phyloP scores from a whole-genome alignment of 2,329 filamentous ascomycete genomes.

The Hypocreales sp. region DNA sequence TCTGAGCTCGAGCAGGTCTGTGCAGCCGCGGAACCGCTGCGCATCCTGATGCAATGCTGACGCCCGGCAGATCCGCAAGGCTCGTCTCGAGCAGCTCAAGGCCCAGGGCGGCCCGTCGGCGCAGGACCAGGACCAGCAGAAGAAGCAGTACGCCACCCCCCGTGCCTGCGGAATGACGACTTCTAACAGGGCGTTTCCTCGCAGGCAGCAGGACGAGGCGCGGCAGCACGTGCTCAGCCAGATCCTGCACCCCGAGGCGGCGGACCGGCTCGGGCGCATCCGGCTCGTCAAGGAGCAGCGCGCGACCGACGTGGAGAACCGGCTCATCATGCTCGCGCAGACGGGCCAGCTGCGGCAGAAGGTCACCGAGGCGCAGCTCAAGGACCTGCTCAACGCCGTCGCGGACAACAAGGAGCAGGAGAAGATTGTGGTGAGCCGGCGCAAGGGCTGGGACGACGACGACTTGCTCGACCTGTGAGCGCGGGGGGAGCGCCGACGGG shows the following conservation, averaged over 20 bases:
- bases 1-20: slow-evolving; percentile 25
- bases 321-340: slow-evolving; percentile 81
- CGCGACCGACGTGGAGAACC: slow-evolving; percentile 79
- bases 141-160: slow-evolving; percentile 15
- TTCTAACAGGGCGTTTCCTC: neutral
- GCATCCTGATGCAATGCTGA: too few relatives aligned
- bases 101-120: slow-evolving; percentile 41
- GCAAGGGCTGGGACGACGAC: slow-evolving; percentile 74
- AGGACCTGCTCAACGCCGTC: slow-evolving; percentile 75
- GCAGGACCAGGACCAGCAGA: slow-evolving; percentile 45
- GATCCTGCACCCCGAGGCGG: slow-evolving; percentile 87
- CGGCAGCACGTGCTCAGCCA: slow-evolving; percentile 69
- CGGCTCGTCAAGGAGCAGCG: slow-evolving; percentile 88
- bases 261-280: slow-evolving; percentile 86
- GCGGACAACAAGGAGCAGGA: slow-evolving; percentile 65
- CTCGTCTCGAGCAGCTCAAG: slow-evolving; percentile 86
- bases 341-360: slow-evolving; percentile 74
- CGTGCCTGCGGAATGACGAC: too few relatives aligned
- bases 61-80: slow-evolving; percentile 60
- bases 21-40: neutral
- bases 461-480: slow-evolving; percentile 48
- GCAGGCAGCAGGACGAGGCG: slow-evolving; percentile 45
- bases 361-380: slow-evolving; percentile 84
- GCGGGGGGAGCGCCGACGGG: neutral
- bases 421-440: slow-evolving; percentile 73